Conservation (phyloP, 345 rosid species). For the Carallia pectinifolia region DNA sequence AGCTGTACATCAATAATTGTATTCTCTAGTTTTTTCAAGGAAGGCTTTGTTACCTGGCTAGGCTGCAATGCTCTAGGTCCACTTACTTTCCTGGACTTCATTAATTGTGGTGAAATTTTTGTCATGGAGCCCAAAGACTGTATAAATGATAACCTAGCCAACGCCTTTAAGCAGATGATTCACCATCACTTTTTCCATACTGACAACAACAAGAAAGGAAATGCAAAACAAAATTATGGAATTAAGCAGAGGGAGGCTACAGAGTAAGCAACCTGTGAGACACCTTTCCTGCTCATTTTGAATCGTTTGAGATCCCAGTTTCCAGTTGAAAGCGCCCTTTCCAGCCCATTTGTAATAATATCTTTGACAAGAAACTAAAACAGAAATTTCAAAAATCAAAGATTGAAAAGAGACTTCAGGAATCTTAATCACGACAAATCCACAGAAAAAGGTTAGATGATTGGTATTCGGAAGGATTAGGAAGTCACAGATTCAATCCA, state of each 20-base stretch:
- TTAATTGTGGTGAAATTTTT: conserved; percentile 77
- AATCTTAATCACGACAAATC: not conserved
- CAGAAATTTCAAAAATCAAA: not conserved
- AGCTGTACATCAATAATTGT: not conserved
- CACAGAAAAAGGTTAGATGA: not conserved
- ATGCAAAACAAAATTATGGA: conserved; percentile 12
- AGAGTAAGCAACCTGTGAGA: conserved; percentile 67
- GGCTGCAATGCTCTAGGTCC: conserved; percentile 99
- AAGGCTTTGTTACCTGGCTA: conserved; percentile 62
- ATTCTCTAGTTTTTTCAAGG: not conserved
- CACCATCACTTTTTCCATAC: conserved; percentile 19
- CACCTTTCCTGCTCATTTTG: conserved; percentile 94
- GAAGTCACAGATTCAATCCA: too few species aligned
- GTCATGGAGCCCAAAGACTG: conserved; percentile 80
- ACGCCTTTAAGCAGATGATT: conserved; percentile 47
- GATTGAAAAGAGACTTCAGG: not conserved
- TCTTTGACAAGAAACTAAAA: conserved; percentile 45
- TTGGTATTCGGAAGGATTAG: too few species aligned
- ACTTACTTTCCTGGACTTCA: conserved; percentile 98
- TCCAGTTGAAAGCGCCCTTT: conserved; percentile 90
- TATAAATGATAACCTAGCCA: conserved; percentile 79
- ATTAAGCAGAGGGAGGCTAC: conserved; percentile 10
- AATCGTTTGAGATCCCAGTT: conserved; percentile 90
- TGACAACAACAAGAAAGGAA: conserved; percentile 12
- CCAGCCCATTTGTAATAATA: conserved; percentile 55